Conservation (phyloP, 768 basidiomycete species). For the Panellus pusillus region DNA sequence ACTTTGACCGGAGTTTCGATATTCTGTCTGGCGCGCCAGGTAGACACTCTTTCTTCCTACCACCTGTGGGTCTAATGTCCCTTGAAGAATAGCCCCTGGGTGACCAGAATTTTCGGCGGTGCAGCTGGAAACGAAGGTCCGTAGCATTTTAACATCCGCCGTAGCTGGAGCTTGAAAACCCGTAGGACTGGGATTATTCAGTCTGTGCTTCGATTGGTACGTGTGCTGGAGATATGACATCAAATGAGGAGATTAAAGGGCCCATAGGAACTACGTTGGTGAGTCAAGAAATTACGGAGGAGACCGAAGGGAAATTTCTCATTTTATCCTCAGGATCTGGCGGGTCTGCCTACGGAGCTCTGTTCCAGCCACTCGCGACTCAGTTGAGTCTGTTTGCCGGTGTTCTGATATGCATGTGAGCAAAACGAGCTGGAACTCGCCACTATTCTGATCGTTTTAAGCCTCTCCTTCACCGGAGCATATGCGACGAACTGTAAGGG, state of each 20-base stretch:
- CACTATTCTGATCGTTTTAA: slow-evolving; percentile 17
- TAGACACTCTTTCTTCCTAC: no score
- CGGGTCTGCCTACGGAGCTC: slow-evolving; percentile 44
- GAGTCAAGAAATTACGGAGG: background rate
- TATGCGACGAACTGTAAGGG: slow-evolving; percentile 41
- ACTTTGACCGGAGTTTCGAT: slow-evolving; percentile 63
- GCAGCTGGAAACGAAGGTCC: slow-evolving; percentile 59
- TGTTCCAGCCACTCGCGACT: slow-evolving; percentile 54
- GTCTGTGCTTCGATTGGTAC: slow-evolving; percentile 28
- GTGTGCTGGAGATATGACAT: background rate
- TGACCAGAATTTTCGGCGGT: slow-evolving; percentile 61
- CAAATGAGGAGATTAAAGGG: background rate
- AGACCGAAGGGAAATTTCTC: no score
- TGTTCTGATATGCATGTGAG: slow-evolving; percentile 52
- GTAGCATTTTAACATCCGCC: no score
- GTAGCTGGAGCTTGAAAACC: no score
- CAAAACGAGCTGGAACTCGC: background rate
- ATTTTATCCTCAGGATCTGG: slow-evolving; percentile 32
- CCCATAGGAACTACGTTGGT: slow-evolving; percentile 37
- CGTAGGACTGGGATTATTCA: background rate
- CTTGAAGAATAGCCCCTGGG: slow-evolving; percentile 38
- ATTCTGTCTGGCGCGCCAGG: slow-evolving; percentile 51
- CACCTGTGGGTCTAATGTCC: no score
- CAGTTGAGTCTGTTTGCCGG: slow-evolving; percentile 53
- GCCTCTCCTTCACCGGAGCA: slow-evolving; percentile 44